Evolutionary conservation across 352 stramenopile genomes (phyloP).

Genomic region (Pythium guiyangense): DNA sequence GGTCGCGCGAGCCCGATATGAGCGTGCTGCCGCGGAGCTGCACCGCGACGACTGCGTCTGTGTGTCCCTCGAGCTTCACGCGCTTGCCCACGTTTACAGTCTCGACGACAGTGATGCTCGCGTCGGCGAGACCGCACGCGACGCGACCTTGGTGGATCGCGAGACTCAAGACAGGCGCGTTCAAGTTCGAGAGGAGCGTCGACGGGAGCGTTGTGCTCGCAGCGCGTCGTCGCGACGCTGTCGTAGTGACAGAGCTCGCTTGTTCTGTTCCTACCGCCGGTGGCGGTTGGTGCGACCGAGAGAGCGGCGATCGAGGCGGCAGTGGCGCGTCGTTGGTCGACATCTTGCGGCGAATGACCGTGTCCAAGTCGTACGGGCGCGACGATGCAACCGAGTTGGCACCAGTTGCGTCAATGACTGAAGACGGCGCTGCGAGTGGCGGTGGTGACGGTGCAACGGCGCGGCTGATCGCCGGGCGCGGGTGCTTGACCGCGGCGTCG

Average conservation of each 20-base stretch:
- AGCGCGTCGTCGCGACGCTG: conserved; percentile 3
- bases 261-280: neutral
- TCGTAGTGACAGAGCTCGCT: neutral
- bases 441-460: neutral
- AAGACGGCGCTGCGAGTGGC: neutral
- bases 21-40: conserved; percentile 58
- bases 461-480: conserved; percentile 15
- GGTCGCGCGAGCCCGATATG: conserved; percentile 67
- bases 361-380: conserved; percentile 73
- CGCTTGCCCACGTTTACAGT: conserved; percentile 23
- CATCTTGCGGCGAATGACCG: conserved; percentile 77
- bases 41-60: conserved; percentile 43
- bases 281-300: conserved; percentile 6
- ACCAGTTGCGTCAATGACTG: neutral
- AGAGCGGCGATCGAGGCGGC: conserved; percentile 5
- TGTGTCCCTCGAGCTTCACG: conserved; percentile 51
- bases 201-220: conserved; percentile 9
- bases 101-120: conserved; percentile 38
- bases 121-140: conserved; percentile 41
- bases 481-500: conserved; percentile 42
- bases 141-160: conserved; percentile 43
- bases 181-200: conserved; percentile 13
- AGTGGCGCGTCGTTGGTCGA: conserved; percentile 39
- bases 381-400: conserved; percentile 11
- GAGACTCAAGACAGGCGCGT: conserved; percentile 49